Base-by-base conservation (phyloP, 352 stramenopile species). In the Thraustochytrium aureum region DNA sequence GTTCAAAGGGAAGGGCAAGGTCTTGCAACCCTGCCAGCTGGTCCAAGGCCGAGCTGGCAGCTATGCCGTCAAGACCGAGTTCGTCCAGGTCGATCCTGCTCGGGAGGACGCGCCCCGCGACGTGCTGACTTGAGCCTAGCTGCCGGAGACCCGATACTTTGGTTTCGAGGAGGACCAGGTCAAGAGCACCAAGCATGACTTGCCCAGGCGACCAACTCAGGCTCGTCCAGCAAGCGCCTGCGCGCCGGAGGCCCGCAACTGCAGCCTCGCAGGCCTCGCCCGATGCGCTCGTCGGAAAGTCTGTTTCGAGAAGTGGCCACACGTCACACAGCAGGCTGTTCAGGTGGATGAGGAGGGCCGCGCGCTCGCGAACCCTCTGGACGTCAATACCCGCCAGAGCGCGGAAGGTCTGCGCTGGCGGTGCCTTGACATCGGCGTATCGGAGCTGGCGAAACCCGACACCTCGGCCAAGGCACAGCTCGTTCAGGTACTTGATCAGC, bases 311-410 rank as follows among this genome's bases (percentile, higher is more conserved):
- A 17, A 56, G 47, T 56, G 47, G 47, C 47, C 47, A 56, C 47
- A 56, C 47, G 35, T 26, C 56, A 17, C 56, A 14, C 26, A 64
- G 10, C 10, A 64, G 35, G 26, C 10, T 7, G 56, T 64, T 64
- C 10, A 64, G 56, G 56, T 64, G 56, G 56, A 64, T 26, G 10
- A 64, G 35, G 10, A 64, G 56, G 35, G n/a, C 56, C 56, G 87
- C 56, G 26, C 56, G 26, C 56, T 64, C 56, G 26, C 56, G 56
- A 14, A 64, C 10, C 10, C 33, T 10, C 10, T 32, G 10, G 10
- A 64, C 10, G 10, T 10, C 10, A 38, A 64, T 64, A 26, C 56
- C 56, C 10, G 56, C 56, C 10, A 64, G 56, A 7, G 56, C 56
- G 17, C 33, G 26, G 56, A 17, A 10, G 10, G 10, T 26, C 10